These are phyloP conservation scores for Gnetum montanum DNA, from an alignment of 75 land plant species.

Conservation along the genomic window DNA sequence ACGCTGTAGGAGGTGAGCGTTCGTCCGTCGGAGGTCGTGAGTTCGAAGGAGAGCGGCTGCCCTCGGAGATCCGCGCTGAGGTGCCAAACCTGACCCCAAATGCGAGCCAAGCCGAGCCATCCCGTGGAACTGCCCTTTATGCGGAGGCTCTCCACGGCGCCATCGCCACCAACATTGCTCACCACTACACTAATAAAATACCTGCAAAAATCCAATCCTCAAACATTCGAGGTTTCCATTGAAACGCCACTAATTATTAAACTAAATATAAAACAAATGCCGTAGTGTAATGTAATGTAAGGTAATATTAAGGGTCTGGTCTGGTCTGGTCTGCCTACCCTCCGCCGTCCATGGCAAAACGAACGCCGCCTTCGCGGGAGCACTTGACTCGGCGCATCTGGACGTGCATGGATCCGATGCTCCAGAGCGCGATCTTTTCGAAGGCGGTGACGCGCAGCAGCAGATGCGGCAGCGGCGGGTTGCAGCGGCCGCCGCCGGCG, in stretches of 20 bases:
- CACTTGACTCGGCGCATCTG: slow-evolving; percentile 59
- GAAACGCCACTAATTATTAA: too few species aligned
- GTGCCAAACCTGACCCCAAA: slow-evolving; percentile 93
- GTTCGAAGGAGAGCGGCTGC: slow-evolving; percentile 66
- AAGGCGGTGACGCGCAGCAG: slow-evolving; percentile 58
- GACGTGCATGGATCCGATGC: slow-evolving; percentile 56
- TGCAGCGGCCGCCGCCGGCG: slow-evolving; percentile 49
- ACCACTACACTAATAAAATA: slow-evolving; percentile 58
- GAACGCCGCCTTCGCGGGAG: slow-evolving; percentile 57
- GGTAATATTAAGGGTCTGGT: too few species aligned
- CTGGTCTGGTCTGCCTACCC: too few species aligned
- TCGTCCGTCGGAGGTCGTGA: slow-evolving; percentile 44
- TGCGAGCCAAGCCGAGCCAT: slow-evolving; percentile 71
- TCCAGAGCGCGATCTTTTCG: slow-evolving; percentile 69
- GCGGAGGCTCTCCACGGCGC: slow-evolving; percentile 51
- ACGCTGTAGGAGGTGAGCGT: slow-evolving; percentile 33
- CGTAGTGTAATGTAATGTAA: too few species aligned
- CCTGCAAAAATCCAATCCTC: too few species aligned
- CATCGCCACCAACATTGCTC: slow-evolving; percentile 73
- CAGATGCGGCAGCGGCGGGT: slow-evolving; percentile 49
- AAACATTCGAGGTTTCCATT: too few species aligned
- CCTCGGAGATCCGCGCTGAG: slow-evolving; percentile 41
- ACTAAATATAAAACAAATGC: too few species aligned
- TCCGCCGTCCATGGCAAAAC: slow-evolving; percentile 49
- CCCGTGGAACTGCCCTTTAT: slow-evolving; percentile 63